Evolutionary conservation across 2,329 filamentous ascomycete genomes (phyloP).

Genomic region (Fusarium circinatum): DNA sequence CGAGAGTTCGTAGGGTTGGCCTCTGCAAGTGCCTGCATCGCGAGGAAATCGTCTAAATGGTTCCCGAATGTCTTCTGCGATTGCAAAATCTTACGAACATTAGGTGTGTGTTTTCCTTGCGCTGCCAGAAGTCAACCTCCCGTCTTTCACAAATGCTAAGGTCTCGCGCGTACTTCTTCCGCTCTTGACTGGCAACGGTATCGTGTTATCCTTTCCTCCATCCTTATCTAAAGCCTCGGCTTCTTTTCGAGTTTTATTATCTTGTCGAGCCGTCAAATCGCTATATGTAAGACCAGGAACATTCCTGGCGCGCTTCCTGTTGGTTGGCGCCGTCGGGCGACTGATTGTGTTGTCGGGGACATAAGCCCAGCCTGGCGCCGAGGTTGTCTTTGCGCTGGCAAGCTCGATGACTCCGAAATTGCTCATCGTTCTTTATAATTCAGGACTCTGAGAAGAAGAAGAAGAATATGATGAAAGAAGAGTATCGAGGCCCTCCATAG

Average conservation of each 20-base stretch:
- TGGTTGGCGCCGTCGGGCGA: constrained; percentile 64
- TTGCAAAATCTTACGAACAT: constrained; percentile 79
- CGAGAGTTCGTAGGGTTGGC: constrained; percentile 49
- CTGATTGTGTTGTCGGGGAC: constrained; percentile 78
- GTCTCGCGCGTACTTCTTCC: constrained; percentile 50
- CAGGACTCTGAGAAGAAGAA: not conserved
- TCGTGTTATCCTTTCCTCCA: constrained; percentile 76
- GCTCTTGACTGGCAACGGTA: constrained; percentile 71
- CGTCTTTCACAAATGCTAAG: not conserved
- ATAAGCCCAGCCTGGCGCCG: constrained; percentile 91
- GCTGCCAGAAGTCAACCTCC: constrained; percentile 43
- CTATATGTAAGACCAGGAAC: constrained; percentile 62
- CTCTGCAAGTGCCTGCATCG: constrained; percentile 62
- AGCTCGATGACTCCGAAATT: constrained; percentile 86
- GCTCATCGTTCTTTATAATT: constrained; percentile 58
- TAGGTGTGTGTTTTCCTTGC: constrained; percentile 70
- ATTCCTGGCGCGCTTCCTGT: constrained; percentile 78
- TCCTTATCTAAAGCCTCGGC: constrained; percentile 86
- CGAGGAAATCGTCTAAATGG: constrained; percentile 82
- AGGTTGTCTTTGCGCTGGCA: constrained; percentile 73
- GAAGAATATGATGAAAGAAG: not conserved
- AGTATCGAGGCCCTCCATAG: not conserved
- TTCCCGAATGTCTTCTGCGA: constrained; percentile 87
- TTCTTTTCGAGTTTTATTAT: constrained; percentile 82
- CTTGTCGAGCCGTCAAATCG: constrained; percentile 83